Percentiles rank a stretch among this genome's conserved stretches.
phyloP scores from a whole-genome alignment of 1,284 basidiomycete genomes.

The Taiwanofungus camphoratus region DNA sequence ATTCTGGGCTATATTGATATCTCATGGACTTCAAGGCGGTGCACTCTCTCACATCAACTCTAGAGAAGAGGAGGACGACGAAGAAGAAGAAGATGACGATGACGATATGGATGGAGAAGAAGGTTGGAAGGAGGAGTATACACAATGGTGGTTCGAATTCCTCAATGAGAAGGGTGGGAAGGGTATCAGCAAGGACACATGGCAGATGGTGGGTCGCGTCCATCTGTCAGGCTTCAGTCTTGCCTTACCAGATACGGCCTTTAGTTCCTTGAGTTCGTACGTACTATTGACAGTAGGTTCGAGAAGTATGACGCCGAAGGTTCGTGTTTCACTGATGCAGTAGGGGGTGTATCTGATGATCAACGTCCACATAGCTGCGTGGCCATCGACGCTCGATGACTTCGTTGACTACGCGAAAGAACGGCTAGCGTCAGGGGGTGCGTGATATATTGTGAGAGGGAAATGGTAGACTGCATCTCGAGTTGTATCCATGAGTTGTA shows the following conservation, averaged over 20 bases:
- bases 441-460: background rate
- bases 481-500: too few species aligned
- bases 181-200: conserved; percentile 92
- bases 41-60: conserved; percentile 50
- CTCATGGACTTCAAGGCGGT: conserved; percentile 68
- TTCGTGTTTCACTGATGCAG: conserved; percentile 29
- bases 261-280: conserved; percentile 79
- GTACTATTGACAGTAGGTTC: conserved; percentile 78
- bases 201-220: conserved; percentile 67
- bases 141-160: conserved; percentile 83
- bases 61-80: conserved; percentile 40
- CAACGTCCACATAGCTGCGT: conserved; percentile 53
- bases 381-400: conserved; percentile 87
- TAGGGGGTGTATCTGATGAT: conserved; percentile 4
- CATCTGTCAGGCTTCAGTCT: background rate
- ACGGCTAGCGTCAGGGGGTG: conserved; percentile 15
- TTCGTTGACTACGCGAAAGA: conserved; percentile 71
- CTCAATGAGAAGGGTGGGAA: conserved; percentile 65
- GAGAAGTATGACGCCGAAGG: conserved; percentile 83
- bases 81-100: conserved; percentile 40
- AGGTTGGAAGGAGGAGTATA: conserved; percentile 66
- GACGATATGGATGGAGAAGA: conserved; percentile 32
- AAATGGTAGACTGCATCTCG: too few species aligned
- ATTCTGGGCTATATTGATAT: conserved; percentile 84
- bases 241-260: background rate